Evolutionary conservation across 2,329 filamentous ascomycete species (phyloP).

Genomic region (Gaeumannomyces tritici): DNA sequence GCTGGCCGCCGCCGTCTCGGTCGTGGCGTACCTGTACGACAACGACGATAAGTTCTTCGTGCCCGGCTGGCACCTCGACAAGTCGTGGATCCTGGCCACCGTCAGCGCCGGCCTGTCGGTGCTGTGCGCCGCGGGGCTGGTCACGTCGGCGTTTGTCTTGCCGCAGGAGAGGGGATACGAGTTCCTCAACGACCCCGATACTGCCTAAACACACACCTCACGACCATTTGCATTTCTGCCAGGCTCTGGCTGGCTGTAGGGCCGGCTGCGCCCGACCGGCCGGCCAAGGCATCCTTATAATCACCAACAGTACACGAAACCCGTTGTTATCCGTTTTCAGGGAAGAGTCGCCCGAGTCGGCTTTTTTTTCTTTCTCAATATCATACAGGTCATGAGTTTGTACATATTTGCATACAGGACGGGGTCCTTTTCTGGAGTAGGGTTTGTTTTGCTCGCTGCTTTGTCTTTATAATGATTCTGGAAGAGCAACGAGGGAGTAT

Average conservation of each 20-base stretch:
- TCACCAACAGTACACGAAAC: too few relatives aligned
- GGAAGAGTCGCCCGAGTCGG: not conserved
- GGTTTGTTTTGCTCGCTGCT: not conserved
- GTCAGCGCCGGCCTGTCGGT: conserved; percentile 44
- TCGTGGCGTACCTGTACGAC: conserved; percentile 81
- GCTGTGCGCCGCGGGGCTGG: conserved; percentile 47
- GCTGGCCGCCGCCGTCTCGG: conserved; percentile 66
- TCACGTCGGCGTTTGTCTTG: conserved; percentile 58
- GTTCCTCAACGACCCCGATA: conserved; percentile 39
- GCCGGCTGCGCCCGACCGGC: too few relatives aligned
- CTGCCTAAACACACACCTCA: not conserved
- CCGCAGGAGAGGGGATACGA: conserved; percentile 83
- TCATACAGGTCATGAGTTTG: not conserved
- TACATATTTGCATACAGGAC: not conserved
- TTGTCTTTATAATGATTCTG: not conserved
- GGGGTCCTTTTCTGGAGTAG: not conserved
- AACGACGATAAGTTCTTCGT: conserved; percentile 74
- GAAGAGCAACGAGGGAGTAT: too few relatives aligned
- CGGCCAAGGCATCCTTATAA: too few relatives aligned
- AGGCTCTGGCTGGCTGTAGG: too few relatives aligned
- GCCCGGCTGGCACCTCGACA: conserved; percentile 70
- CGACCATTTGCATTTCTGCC: too few relatives aligned
- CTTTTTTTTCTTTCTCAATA: not conserved
- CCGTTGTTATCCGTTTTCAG: too few relatives aligned
- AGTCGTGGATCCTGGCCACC: conserved; percentile 65